Percentiles rank a stretch among this genome's conserved stretches.
Conservation (phyloP, 1,284 basidiomycete genomes). For the Cryptococcus jaspeensis region DNA sequence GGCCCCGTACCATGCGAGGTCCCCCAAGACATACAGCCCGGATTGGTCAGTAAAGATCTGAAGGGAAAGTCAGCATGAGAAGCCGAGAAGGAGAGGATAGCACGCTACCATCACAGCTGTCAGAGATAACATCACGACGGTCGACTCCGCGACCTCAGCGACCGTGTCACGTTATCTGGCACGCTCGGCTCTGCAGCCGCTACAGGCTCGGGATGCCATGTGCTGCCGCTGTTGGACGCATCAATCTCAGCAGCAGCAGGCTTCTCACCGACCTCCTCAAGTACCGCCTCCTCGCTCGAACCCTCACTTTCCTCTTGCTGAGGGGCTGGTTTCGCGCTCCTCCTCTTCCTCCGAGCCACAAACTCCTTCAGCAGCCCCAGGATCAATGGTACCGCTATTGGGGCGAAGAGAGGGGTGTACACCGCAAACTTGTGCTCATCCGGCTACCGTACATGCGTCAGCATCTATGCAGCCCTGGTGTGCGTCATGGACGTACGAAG, state of each 20-base stretch:
- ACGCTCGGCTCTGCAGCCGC: too few relatives aligned
- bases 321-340: background rate
- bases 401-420: conserved; percentile 88
- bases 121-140: too few relatives aligned
- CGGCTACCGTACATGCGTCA: conserved; percentile 53
- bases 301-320: background rate
- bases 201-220: background rate
- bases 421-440: conserved; percentile 94
- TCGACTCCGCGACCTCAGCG: too few relatives aligned
- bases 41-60: too few relatives aligned
- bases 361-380: conserved; percentile 71
- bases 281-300: background rate
- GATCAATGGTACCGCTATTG: conserved; percentile 75
- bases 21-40: too few relatives aligned
- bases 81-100: too few relatives aligned
- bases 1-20: too few relatives aligned
- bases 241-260: background rate
- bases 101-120: too few relatives aligned
- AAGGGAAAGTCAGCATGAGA: too few relatives aligned
- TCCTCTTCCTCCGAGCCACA: conserved; percentile 57
- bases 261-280: background rate
- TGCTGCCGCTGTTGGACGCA: background rate
- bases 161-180: too few relatives aligned
- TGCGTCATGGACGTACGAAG: conserved; percentile 58
- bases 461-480: background rate